Conservation (phyloP, 768 basidiomycete genomes). For the Calocybe cyanea region DNA sequence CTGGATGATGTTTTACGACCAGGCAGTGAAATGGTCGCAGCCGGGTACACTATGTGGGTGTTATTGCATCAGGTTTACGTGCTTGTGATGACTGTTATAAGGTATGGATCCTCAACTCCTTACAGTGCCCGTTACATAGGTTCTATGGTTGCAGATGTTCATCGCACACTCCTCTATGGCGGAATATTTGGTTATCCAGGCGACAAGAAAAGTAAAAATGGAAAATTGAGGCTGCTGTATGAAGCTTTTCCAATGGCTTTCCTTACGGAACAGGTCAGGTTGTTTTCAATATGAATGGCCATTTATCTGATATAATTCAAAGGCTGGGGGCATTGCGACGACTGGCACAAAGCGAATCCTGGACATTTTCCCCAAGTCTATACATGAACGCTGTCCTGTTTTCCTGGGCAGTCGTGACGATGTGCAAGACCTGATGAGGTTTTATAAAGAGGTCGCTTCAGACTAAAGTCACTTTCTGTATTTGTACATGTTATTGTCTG, state of each 20-base stretch:
- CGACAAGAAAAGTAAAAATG: conserved; percentile 96
- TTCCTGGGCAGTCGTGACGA: conserved; percentile 95
- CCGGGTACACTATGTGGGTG: conserved; percentile 91
- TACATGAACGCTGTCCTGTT: conserved; percentile 91
- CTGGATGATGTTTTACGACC: conserved; percentile 88
- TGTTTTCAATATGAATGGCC: not conserved
- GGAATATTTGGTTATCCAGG: conserved; percentile 98
- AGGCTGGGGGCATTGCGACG: conserved; percentile 96
- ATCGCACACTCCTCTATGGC: conserved; percentile 93
- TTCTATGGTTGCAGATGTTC: conserved; percentile 99
- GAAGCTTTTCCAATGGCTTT: conserved; percentile 99
- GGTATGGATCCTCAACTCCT: conserved; percentile 39
- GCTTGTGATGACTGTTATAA: too few species aligned
- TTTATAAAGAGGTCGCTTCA: conserved; percentile 53
- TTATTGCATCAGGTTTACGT: too few species aligned
- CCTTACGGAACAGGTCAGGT: conserved; percentile 80
- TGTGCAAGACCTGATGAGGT: conserved; percentile 85
- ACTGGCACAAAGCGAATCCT: conserved; percentile 93
- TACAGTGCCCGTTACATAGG: conserved; percentile 95
- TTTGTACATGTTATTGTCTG: conserved; percentile 13
- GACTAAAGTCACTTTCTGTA: conserved; percentile 16
- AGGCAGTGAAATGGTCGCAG: conserved; percentile 95
- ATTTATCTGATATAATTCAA: conserved; percentile 11
- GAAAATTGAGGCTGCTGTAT: conserved; percentile 92
- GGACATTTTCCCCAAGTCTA: conserved; percentile 79